Evolutionary conservation across 257 asterid genomes (phyloP).

Genomic region (Solanum chilense): DNA sequence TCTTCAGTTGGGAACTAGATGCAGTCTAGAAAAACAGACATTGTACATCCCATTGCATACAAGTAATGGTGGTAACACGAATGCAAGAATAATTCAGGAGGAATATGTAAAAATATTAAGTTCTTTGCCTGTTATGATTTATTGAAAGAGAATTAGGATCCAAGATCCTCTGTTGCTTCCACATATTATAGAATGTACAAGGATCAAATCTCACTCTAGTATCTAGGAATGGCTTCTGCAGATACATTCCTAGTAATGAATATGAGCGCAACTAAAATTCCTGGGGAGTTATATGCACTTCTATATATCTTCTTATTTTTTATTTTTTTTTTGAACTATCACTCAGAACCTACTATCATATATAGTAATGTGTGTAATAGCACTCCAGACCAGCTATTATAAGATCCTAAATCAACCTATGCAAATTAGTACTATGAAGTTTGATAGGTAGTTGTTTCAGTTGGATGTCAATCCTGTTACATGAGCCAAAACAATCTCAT

Average conservation of each 20-base stretch:
- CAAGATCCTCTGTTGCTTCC: background rate
- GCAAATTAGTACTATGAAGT: background rate
- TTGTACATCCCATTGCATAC: background rate
- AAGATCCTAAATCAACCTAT: background rate
- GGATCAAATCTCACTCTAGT: background rate
- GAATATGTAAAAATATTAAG: background rate
- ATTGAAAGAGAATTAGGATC: background rate
- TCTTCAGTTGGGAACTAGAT: background rate
- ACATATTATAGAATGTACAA: background rate
- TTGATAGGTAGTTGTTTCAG: background rate
- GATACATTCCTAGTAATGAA: background rate
- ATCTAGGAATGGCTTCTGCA: background rate
- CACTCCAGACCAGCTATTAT: background rate
- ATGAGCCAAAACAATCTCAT: background rate
- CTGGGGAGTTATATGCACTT: background rate
- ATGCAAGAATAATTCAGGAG: background rate
- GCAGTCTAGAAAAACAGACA: background rate
- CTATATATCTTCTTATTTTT: background rate
- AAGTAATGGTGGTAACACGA: background rate
- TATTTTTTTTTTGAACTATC: background rate
- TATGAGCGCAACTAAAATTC: background rate
- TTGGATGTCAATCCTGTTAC: background rate
- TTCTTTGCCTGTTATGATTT: background rate
- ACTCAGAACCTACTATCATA: background rate
- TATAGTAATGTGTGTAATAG: background rate